Percentiles rank a stretch among this genome's conserved stretches.
These are phyloP conservation scores for Solanum appendiculatum DNA, from an alignment of 257 asterid genomes.

Conservation along the genomic window DNA sequence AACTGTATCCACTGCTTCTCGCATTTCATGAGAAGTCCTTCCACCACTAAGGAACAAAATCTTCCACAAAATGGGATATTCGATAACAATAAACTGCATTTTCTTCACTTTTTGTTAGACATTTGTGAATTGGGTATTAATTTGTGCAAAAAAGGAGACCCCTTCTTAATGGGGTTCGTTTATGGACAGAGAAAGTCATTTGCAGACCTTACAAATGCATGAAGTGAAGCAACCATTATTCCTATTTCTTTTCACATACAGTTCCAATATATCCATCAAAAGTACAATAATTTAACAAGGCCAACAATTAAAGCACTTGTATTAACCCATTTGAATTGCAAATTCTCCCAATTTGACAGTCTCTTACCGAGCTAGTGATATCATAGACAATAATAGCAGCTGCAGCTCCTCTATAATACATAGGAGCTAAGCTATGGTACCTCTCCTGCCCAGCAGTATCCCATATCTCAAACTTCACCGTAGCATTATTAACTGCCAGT, in stretches of 20 bases:
- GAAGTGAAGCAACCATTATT: background rate
- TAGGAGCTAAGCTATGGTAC: conserved; percentile 96
- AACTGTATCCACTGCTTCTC: background rate
- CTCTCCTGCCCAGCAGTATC: conserved; percentile 99
- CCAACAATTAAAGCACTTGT: background rate
- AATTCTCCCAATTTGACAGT: background rate
- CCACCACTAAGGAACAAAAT: background rate
- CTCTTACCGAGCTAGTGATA: conserved; percentile 68
- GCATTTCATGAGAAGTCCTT: background rate
- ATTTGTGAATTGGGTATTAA: background rate
- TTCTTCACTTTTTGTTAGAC: background rate
- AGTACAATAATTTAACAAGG: background rate
- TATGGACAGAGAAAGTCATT: background rate
- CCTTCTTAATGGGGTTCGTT: background rate
- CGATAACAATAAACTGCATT: background rate
- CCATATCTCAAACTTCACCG: conserved; percentile 98
- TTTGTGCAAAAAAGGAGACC: background rate
- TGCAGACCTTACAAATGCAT: background rate
- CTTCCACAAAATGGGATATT: background rate
- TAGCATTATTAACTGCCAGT: conserved; percentile 63
- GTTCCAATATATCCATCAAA: background rate
- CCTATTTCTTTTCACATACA: background rate
- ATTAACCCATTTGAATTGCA: background rate
- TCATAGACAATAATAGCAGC: conserved; percentile 95
- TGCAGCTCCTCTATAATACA: conserved; percentile 97